A percentile compares a stretch with the other conserved stretches of the same genome.
Evolutionary conservation across 257 asterid species (phyloP).

Genomic region (Nicotiana attenuata): DNA sequence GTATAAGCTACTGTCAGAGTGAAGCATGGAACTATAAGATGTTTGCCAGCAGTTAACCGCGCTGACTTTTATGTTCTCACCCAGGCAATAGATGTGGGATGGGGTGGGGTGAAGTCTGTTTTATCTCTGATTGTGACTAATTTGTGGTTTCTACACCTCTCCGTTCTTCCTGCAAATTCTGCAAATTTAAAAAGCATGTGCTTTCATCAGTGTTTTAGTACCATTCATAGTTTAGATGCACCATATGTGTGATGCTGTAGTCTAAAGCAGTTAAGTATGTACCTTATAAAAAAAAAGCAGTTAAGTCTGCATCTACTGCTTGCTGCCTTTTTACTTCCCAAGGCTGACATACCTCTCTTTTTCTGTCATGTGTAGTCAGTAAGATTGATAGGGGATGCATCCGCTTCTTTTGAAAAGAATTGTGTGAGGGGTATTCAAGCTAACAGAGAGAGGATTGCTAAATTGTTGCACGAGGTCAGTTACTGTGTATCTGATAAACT

Average conservation of each 20-base stretch:
- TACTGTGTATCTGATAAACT: slow-evolving; percentile 7
- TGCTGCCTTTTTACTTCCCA: background rate
- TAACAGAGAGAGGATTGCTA: slow-evolving; percentile 74
- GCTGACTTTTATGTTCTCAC: background rate
- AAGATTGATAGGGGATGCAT: slow-evolving; percentile 94
- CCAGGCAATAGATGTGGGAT: background rate
- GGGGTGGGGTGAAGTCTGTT: background rate
- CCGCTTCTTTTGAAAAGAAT: slow-evolving; percentile 91
- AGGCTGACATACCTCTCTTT: background rate
- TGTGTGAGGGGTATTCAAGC: slow-evolving; percentile 96
- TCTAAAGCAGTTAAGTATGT: background rate
- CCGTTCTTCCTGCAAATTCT: background rate
- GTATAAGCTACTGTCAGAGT: background rate
- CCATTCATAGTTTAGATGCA: background rate
- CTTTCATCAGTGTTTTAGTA: background rate
- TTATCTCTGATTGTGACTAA: background rate
- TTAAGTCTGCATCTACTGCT: background rate
- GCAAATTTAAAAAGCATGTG: background rate
- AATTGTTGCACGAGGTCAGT: slow-evolving; percentile 82
- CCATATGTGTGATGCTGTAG: background rate
- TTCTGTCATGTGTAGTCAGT: slow-evolving; percentile 44
- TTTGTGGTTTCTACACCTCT: background rate
- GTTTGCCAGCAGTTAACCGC: background rate
- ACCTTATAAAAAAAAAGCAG: too few relatives aligned
- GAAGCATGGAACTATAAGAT: background rate